phyloP scores from a whole-genome alignment of 2,329 filamentous ascomycete genomes.

The Trichoderma sp. region DNA sequence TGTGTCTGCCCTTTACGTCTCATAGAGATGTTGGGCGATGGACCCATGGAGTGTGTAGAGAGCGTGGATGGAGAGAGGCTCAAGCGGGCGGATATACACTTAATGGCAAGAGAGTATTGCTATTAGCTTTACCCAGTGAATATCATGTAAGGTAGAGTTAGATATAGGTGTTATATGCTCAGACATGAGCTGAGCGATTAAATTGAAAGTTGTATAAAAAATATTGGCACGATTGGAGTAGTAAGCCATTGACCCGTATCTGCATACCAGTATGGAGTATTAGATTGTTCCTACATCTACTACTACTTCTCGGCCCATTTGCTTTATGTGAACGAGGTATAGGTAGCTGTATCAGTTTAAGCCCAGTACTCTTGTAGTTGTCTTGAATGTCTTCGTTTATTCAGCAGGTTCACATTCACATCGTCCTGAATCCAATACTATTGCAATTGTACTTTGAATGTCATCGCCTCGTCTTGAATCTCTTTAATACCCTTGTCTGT shows the following conservation, averaged over 20 bases:
- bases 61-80: neutral
- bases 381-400: no score
- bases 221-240: no score
- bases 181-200: constrained; percentile 2
- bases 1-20: neutral
- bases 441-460: neutral
- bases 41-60: neutral
- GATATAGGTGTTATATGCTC: neutral
- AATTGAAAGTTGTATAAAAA: neutral
- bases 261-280: no score
- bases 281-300: no score
- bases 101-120: neutral
- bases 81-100: neutral
- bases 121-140: constrained; percentile 14
- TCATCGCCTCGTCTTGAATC: neutral
- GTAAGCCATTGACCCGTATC: neutral
- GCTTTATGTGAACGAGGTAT: no score
- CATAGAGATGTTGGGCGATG: neutral
- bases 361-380: no score
- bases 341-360: no score
- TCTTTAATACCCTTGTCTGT: neutral
- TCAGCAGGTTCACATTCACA: neutral
- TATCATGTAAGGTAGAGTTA: constrained; percentile 13
- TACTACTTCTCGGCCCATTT: no score
- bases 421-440: no score